These are phyloP conservation scores for Paecilomyces sp. DNA, from an alignment of 2,329 filamentous ascomycete genomes.

Conservation along the genomic window DNA sequence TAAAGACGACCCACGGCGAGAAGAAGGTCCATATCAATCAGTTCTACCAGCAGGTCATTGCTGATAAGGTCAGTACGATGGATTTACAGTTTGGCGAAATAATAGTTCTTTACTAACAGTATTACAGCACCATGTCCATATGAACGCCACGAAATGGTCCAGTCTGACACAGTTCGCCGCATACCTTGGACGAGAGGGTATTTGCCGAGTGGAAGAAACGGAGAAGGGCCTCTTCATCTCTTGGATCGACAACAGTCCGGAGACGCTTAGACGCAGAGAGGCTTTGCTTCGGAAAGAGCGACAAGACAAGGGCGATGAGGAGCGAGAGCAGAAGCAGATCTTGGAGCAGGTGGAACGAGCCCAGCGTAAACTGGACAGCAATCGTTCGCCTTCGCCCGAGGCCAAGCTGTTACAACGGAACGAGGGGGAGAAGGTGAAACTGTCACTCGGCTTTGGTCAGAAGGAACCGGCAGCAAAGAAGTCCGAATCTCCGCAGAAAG, in stretches of 20 bases:
- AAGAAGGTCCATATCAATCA: slow-evolving; percentile 84
- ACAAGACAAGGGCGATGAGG: slow-evolving; percentile 84
- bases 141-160: slow-evolving; percentile 89
- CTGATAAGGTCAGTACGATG: slow-evolving; percentile 50
- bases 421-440: slow-evolving; percentile 68
- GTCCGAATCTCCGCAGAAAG: slow-evolving; percentile 11
- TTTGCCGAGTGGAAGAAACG: slow-evolving; percentile 84
- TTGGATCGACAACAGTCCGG: slow-evolving; percentile 89
- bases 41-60: slow-evolving; percentile 93
- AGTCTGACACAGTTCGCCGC: slow-evolving; percentile 87
- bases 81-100: not conserved
- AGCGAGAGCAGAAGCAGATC: slow-evolving; percentile 76
- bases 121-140: slow-evolving; percentile 62
- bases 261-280: slow-evolving; percentile 72
- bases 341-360: slow-evolving; percentile 77
- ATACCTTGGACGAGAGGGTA: slow-evolving; percentile 73
- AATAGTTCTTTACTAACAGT: not conserved
- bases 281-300: slow-evolving; percentile 76
- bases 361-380: slow-evolving; percentile 49
- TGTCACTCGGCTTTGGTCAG: slow-evolving; percentile 52
- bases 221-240: slow-evolving; percentile 75
- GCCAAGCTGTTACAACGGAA: slow-evolving; percentile 44
- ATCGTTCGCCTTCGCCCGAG: slow-evolving; percentile 36
- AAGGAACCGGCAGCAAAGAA: slow-evolving; percentile 20
- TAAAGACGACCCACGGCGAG: slow-evolving; percentile 81